Evolutionary conservation across 768 basidiomycete species (phyloP).

Genomic region (Boletus rubroflammeus): DNA sequence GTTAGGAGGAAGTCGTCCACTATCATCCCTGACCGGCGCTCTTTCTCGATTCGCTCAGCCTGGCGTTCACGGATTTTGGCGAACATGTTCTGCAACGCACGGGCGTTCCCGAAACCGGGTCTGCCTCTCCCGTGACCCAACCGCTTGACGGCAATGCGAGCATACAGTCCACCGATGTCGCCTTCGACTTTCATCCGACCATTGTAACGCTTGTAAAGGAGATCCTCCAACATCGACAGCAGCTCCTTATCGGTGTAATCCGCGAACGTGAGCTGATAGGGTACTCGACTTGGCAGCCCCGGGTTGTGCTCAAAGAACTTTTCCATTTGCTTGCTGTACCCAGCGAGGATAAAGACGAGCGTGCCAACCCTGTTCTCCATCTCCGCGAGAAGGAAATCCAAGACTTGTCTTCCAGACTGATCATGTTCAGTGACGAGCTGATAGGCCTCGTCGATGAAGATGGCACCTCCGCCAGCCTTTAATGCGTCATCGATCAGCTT

Average conservation of each 20-base stretch:
- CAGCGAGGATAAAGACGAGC: conserved; percentile 68
- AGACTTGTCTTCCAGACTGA: conserved; percentile 50
- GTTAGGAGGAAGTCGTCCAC: conserved; percentile 52
- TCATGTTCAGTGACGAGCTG: conserved; percentile 54
- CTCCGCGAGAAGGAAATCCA: conserved; percentile 70
- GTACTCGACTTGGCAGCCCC: conserved; percentile 64
- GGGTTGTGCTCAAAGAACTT: conserved; percentile 77
- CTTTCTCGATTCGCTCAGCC: conserved; percentile 43
- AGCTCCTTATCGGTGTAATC: conserved; percentile 63
- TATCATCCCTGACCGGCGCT: conserved; percentile 37
- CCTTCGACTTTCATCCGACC: conserved; percentile 57
- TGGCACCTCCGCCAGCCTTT: conserved; percentile 56
- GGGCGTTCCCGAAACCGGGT: conserved; percentile 67
- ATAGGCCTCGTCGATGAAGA: conserved; percentile 76
- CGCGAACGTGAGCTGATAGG: conserved; percentile 52
- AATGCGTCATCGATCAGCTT: conserved; percentile 49
- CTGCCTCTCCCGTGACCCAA: conserved; percentile 57
- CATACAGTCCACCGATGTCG: conserved; percentile 52
- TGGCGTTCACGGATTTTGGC: conserved; percentile 49
- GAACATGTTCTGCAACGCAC: conserved; percentile 55
- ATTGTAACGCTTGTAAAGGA: conserved; percentile 42
- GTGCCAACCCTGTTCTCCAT: conserved; percentile 70
- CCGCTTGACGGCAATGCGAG: conserved; percentile 55
- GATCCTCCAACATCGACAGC: conserved; percentile 48
- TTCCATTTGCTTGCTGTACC: conserved; percentile 73